Conservation (phyloP, 2,329 filamentous ascomycete genomes). For the Curvularia spicifera region DNA sequence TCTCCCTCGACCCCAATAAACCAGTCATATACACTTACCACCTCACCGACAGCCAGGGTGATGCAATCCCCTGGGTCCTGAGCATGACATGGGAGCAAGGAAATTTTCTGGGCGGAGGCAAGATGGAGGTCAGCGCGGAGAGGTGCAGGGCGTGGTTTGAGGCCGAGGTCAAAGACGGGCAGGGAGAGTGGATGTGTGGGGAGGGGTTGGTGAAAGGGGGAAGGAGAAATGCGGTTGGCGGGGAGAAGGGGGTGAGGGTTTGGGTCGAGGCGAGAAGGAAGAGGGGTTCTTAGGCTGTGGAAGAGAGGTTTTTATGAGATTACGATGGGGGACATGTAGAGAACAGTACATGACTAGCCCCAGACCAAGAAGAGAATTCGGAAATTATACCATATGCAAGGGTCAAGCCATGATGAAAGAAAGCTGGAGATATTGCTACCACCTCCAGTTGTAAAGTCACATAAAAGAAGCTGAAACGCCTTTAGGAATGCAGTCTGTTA, state of each 20-base stretch:
- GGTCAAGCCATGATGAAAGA: no score
- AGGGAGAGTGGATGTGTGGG: background rate
- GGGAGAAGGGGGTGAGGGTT: background rate
- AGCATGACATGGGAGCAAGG: background rate
- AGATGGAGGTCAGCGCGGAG: background rate
- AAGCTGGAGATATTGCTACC: no score
- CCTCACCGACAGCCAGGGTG: background rate
- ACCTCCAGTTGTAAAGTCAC: no score
- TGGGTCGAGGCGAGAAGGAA: slow-evolving; percentile 7
- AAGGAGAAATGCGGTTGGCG: background rate
- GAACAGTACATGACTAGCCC: no score
- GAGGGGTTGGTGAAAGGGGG: background rate
- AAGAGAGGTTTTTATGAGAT: no score
- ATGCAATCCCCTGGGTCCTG: background rate
- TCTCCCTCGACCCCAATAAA: background rate
- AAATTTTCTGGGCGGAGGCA: background rate
- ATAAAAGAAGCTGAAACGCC: no score
- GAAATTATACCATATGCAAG: no score
- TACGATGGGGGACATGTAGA: no score
- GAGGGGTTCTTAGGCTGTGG: background rate
- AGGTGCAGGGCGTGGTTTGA: background rate
- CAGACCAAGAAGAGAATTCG: no score
- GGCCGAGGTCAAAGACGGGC: no score
- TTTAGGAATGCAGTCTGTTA: no score
- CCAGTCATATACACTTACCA: background rate